Evolutionary conservation across 2,329 filamentous ascomycete genomes (phyloP).

Genomic region (Pestalotiopsis sp.): DNA sequence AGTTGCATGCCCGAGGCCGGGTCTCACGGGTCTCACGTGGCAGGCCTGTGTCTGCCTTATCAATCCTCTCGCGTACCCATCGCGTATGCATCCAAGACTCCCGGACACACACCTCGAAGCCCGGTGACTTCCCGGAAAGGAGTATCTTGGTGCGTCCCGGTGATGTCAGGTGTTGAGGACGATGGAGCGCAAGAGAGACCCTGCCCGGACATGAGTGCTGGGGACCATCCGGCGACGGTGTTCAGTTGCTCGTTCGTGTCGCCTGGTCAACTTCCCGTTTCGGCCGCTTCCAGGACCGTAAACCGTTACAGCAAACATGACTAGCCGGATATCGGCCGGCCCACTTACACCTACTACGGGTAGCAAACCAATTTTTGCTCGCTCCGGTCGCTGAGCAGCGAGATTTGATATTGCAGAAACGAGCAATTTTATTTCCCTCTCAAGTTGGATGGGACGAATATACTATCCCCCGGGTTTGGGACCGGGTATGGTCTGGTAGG

Average conservation of each 20-base stretch:
- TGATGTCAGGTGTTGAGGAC: slow-evolving; percentile 4
- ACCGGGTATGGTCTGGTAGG: background rate
- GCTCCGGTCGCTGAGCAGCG: background rate
- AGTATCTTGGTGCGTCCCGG: background rate
- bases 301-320: slow-evolving; percentile 2
- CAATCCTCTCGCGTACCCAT: background rate
- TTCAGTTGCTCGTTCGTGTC: background rate
- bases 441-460: background rate
- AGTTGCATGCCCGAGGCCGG: background rate
- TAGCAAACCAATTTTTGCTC: background rate
- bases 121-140: slow-evolving; percentile 11
- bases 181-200: background rate
- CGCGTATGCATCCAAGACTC: background rate
- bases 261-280: slow-evolving; percentile 7
- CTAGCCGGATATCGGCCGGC: background rate
- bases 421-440: background rate
- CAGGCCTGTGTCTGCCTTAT: background rate
- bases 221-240: slow-evolving; percentile 12
- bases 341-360: background rate
- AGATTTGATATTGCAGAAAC: background rate
- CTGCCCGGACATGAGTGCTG: slow-evolving; percentile 5
- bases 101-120: background rate
- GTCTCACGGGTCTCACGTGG: slow-evolving; percentile 8
- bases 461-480: background rate
- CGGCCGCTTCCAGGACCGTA: background rate